Evolutionary conservation across 352 stramenopile genomes (phyloP).

Genomic region (Albugo candida): DNA sequence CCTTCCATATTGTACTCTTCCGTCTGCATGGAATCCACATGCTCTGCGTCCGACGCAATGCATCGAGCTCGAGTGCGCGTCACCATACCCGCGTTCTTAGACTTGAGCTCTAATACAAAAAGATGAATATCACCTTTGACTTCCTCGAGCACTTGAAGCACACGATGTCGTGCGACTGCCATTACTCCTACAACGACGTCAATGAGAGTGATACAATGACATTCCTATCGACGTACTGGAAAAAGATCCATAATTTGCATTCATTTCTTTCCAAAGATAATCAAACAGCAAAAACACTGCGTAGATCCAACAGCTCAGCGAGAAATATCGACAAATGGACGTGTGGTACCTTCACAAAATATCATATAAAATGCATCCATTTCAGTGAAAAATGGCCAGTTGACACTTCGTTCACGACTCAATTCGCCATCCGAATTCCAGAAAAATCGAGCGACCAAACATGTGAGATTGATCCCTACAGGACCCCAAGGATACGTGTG

Average conservation of each 20-base stretch:
- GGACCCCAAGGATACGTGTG: conserved; percentile 73
- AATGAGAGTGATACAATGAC: not conserved
- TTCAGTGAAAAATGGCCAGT: conserved; percentile 58
- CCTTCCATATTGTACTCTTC: too few relatives aligned
- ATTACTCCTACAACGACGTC: conserved; percentile 28
- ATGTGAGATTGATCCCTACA: conserved; percentile 72
- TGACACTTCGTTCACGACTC: conserved; percentile 29
- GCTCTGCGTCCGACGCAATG: too few relatives aligned
- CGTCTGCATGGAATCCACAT: too few relatives aligned
- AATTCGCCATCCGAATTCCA: conserved; percentile 65
- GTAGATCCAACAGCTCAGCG: conserved; percentile 1
- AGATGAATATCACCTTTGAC: conserved; percentile 39
- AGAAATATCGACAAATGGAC: not conserved
- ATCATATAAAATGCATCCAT: conserved; percentile 49
- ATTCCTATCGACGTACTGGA: conserved; percentile 12
- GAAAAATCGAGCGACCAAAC: conserved; percentile 57
- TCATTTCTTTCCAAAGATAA: conserved; percentile 69
- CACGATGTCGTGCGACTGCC: conserved; percentile 42
- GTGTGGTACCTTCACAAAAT: conserved; percentile 31
- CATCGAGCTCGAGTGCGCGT: too few relatives aligned
- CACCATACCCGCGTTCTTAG: too few relatives aligned
- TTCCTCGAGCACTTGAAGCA: conserved; percentile 51
- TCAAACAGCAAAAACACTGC: conserved; percentile 70
- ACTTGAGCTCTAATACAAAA: conserved; percentile 25
- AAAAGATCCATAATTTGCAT: conserved; percentile 72